These are phyloP conservation scores for Camellia lanceoleosa DNA, from an alignment of 148 eudicot species.

Conservation along the genomic window DNA sequence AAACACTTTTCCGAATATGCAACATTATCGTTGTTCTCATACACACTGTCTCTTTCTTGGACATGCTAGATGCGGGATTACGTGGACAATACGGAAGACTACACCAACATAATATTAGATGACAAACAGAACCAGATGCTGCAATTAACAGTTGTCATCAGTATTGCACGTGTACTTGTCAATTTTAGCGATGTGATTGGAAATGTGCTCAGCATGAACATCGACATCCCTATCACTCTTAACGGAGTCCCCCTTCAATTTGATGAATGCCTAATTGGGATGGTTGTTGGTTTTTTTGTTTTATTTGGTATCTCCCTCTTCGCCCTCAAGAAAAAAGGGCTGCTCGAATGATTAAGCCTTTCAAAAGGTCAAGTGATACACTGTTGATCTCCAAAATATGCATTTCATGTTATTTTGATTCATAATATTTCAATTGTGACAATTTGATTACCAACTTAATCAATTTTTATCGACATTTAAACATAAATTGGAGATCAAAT, in stretches of 20 bases:
- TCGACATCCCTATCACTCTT: not conserved
- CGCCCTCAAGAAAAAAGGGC: not conserved
- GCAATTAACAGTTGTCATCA: not conserved
- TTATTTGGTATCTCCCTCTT: not conserved
- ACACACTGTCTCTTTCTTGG: too few species aligned
- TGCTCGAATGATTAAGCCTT: not conserved
- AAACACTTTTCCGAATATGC: too few species aligned
- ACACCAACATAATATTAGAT: constrained; percentile 10
- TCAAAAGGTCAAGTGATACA: too few species aligned
- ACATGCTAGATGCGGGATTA: constrained; percentile 1
- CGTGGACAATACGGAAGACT: constrained; percentile 8
- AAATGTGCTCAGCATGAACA: not conserved
- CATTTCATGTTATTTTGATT: too few species aligned
- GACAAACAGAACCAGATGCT: constrained; percentile 16
- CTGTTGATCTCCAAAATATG: too few species aligned
- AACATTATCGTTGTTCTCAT: too few species aligned
- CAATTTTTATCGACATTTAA: too few species aligned
- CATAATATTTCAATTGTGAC: too few species aligned
- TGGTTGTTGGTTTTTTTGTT: not conserved
- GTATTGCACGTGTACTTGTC: not conserved
- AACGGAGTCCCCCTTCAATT: not conserved
- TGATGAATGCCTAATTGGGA: not conserved
- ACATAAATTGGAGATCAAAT: too few species aligned
- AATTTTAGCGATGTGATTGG: not conserved
- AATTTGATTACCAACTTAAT: too few species aligned